These are phyloP conservation scores for Vitis rotundifolia DNA, from an alignment of 164 flowering plant species.

Conservation along the genomic window DNA sequence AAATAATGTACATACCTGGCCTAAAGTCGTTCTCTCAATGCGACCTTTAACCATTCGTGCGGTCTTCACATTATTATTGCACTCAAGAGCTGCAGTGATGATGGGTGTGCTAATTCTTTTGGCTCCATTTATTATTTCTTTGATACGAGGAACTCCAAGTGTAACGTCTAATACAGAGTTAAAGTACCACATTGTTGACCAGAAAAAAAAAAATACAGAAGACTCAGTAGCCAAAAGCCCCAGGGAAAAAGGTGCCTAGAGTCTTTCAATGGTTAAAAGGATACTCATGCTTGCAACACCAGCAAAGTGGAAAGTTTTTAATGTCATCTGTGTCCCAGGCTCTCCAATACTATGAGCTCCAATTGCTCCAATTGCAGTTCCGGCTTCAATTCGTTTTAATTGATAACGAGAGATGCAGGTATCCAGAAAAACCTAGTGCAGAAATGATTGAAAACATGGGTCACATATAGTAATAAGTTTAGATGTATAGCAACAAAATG, in stretches of 20 bases:
- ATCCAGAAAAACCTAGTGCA: slow-evolving; percentile 64
- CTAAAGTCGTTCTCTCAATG: slow-evolving; percentile 75
- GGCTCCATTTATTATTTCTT: slow-evolving; percentile 86
- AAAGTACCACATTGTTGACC: slow-evolving; percentile 27
- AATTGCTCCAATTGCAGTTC: slow-evolving; percentile 93
- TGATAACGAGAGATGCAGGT: slow-evolving; percentile 75
- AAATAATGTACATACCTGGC: slow-evolving; percentile 53
- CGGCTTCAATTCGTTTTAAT: slow-evolving; percentile 74
- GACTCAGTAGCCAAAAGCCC: neutral
- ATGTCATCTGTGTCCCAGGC: slow-evolving; percentile 99
- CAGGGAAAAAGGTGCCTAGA: neutral
- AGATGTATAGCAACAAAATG: neutral
- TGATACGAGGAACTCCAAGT: slow-evolving; percentile 97
- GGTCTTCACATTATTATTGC: slow-evolving; percentile 31
- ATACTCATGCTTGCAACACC: slow-evolving; percentile 99
- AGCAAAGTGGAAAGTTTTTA: slow-evolving; percentile 99
- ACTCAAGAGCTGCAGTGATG: slow-evolving; percentile 69
- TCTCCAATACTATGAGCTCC: slow-evolving; percentile 99
- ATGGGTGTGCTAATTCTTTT: slow-evolving; percentile 93
- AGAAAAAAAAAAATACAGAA: too few species aligned
- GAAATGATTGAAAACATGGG: neutral
- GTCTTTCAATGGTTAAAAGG: slow-evolving; percentile 35
- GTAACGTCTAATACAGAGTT: slow-evolving; percentile 71
- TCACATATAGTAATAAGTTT: too few species aligned
- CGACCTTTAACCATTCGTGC: slow-evolving; percentile 69